These are phyloP conservation scores for Lasiodiplodia theobromae DNA, from an alignment of 2,329 filamentous ascomycete genomes.

Conservation along the genomic window DNA sequence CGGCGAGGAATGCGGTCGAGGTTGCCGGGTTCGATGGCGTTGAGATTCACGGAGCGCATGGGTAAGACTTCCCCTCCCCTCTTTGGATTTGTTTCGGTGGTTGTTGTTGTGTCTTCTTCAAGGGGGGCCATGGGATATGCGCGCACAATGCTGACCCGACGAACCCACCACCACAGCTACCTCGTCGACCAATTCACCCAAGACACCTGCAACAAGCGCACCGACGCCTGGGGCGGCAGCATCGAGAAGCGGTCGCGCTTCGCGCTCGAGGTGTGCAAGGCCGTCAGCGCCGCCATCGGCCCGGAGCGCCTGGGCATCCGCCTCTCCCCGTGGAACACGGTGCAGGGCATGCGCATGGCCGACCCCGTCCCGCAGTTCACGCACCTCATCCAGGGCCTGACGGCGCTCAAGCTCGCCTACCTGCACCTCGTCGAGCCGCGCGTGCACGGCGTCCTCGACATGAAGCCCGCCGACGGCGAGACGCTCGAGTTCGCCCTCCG, in stretches of 20 bases:
- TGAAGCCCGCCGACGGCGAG: constrained; percentile 35
- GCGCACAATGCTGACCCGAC: neutral
- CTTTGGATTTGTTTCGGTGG: neutral
- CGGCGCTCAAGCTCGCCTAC: constrained; percentile 63
- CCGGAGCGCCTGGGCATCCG: constrained; percentile 63
- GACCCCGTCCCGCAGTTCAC: constrained; percentile 70
- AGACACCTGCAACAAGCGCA: constrained; percentile 62
- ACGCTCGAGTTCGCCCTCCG: constrained; percentile 37
- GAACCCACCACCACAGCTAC: constrained; percentile 57
- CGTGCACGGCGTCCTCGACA: constrained; percentile 48
- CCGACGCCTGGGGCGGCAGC: constrained; percentile 56
- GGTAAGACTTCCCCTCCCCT: constrained; percentile 37
- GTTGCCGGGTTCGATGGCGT: constrained; percentile 67
- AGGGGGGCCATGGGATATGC: no score
- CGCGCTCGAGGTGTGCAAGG: constrained; percentile 60
- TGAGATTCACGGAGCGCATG: constrained; percentile 65
- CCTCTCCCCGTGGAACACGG: constrained; percentile 66
- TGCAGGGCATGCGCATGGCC: constrained; percentile 69
- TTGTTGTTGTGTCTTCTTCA: no score
- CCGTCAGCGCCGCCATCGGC: constrained; percentile 59
- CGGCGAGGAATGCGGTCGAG: constrained; percentile 54
- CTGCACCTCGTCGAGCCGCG: constrained; percentile 68
- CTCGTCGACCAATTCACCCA: constrained; percentile 72
- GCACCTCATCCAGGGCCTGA: constrained; percentile 61
- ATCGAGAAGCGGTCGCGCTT: constrained; percentile 62